Evolutionary conservation across 2,329 filamentous ascomycete genomes (phyloP).

Genomic region (Colletotrichum echinochloae): DNA sequence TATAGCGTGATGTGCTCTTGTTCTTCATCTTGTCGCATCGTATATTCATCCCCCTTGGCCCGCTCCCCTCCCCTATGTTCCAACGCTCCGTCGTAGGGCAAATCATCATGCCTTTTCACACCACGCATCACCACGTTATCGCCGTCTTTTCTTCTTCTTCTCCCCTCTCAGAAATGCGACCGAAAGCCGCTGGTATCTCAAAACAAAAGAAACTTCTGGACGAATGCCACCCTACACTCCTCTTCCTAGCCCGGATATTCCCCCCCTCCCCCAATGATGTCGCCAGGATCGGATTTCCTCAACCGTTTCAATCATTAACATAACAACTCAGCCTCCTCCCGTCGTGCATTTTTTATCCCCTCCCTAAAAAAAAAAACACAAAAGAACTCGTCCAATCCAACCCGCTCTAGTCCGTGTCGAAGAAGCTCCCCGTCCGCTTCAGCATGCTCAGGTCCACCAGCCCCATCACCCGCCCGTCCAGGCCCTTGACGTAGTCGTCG

Average conservation of each 20-base stretch:
- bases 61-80: too few relatives aligned
- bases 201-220: slow-evolving; percentile 3
- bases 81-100: too few relatives aligned
- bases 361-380: background rate
- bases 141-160: too few relatives aligned
- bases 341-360: too few relatives aligned
- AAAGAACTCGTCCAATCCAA: background rate
- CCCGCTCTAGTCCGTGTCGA: slow-evolving; percentile 53
- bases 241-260: background rate
- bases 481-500: slow-evolving; percentile 55
- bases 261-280: background rate
- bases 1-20: background rate
- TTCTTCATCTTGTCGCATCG: background rate
- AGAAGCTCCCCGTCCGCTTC: slow-evolving; percentile 59
- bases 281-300: background rate
- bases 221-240: background rate
- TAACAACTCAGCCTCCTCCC: background rate
- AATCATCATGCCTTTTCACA: too few relatives aligned
- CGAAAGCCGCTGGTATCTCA: slow-evolving; percentile 4
- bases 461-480: slow-evolving; percentile 62
- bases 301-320: slow-evolving; percentile 1
- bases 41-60: background rate
- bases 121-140: background rate
- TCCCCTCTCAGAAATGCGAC: background rate
- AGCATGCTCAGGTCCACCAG: slow-evolving; percentile 59